These are phyloP conservation scores for Discostella stelligera DNA, from an alignment of 352 stramenopile genomes.

Conservation along the genomic window DNA sequence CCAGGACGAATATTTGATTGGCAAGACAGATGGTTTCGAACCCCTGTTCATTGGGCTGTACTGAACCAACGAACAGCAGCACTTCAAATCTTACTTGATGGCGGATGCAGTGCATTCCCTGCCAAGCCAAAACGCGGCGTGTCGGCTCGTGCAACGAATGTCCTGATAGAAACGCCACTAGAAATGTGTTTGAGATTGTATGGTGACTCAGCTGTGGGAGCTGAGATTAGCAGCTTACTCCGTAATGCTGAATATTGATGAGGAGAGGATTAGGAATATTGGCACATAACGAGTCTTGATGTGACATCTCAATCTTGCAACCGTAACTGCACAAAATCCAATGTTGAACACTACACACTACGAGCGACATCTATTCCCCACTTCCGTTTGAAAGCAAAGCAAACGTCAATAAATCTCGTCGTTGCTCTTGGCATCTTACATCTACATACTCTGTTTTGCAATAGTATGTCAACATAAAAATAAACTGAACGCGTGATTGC, in stretches of 20 bases:
- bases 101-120: constrained; percentile 62
- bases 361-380: no score
- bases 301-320: no score
- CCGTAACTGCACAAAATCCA: no score
- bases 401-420: no score
- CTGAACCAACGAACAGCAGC: constrained; percentile 67
- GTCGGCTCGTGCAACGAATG: constrained; percentile 55
- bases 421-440: no score
- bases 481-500: constrained; percentile 4
- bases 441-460: no score
- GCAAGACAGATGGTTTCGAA: constrained; percentile 49
- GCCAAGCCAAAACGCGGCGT: constrained; percentile 44
- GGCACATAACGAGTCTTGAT: no score
- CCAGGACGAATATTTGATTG: constrained; percentile 55
- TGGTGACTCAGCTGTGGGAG: constrained; percentile 41
- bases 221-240: constrained; percentile 35
- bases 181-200: constrained; percentile 73
- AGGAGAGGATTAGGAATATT: no score
- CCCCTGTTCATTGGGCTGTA: constrained; percentile 75
- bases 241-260: constrained; percentile 21
- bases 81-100: constrained; percentile 58
- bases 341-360: no score
- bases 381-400: no score
- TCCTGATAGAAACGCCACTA: constrained; percentile 64
- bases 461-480: constrained; percentile 8